Evolutionary conservation across 2,329 filamentous ascomycete species (phyloP).

Genomic region (Paecilomyces variotii): DNA sequence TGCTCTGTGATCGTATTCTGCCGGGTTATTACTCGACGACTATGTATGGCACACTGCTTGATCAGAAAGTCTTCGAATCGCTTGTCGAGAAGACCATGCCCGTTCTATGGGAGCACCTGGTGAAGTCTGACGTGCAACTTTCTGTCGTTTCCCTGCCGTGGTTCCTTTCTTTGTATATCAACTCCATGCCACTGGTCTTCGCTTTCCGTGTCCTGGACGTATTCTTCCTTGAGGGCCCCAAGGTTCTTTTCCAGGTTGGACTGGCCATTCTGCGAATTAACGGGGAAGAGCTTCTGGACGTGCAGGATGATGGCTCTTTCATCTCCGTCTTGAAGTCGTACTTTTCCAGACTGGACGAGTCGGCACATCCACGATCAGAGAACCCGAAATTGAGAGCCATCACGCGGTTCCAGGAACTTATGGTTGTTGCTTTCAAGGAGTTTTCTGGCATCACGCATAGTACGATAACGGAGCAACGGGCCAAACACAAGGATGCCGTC

Average conservation of each 20-base stretch:
- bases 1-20: constrained; percentile 84
- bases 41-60: constrained; percentile 96
- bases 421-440: constrained; percentile 98
- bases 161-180: constrained; percentile 98
- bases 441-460: constrained; percentile 92
- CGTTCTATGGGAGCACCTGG: constrained; percentile 94
- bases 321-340: constrained; percentile 94
- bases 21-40: constrained; percentile 98
- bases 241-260: constrained; percentile 94
- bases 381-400: constrained; percentile 91
- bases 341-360: constrained; percentile 87
- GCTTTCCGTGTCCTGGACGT: constrained; percentile 94
- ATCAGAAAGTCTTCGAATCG: constrained; percentile 95
- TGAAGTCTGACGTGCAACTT: constrained; percentile 91
- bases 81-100: constrained; percentile 99
- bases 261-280: constrained; percentile 96
- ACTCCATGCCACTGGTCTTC: constrained; percentile 98
- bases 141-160: constrained; percentile 95
- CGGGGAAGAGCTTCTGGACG: constrained; percentile 88
- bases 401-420: constrained; percentile 92
- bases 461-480: constrained; percentile 78
- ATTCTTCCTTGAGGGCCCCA: constrained; percentile 96
- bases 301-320: constrained; percentile 89
- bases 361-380: constrained; percentile 88
- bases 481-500: constrained; percentile 90